These are phyloP conservation scores for Leccinum solheimii DNA, from an alignment of 1,284 basidiomycete genomes.

Conservation along the genomic window DNA sequence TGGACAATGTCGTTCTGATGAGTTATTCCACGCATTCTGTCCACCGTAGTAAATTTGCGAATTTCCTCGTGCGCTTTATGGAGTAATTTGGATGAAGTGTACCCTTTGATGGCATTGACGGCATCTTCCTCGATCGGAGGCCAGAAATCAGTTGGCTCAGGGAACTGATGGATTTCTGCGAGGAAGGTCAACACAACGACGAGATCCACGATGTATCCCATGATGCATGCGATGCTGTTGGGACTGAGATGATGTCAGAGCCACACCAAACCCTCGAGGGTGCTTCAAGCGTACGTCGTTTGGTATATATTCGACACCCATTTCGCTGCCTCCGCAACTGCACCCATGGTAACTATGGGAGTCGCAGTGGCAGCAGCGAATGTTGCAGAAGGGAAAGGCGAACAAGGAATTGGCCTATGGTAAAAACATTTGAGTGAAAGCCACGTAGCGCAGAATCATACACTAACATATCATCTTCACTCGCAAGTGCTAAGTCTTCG, in stretches of 20 bases:
- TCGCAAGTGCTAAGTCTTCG: constrained; percentile 1
- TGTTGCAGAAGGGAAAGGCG: background rate
- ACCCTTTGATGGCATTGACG: constrained; percentile 7
- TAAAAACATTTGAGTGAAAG: background rate
- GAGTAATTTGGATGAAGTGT: constrained; percentile 6
- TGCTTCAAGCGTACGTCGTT: background rate
- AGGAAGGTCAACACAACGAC: constrained; percentile 9
- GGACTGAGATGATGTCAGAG: constrained; percentile 3
- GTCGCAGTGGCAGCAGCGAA: constrained; percentile 4
- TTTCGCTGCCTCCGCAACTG: constrained; percentile 3
- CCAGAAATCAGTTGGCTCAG: background rate
- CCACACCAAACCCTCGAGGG: background rate
- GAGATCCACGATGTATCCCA: constrained; percentile 11
- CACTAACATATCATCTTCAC: background rate
- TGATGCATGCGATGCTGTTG: constrained; percentile 5
- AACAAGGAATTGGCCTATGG: background rate
- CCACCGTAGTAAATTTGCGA: background rate
- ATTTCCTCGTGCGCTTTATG: background rate
- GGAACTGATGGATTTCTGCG: constrained; percentile 6
- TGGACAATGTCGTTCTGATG: background rate
- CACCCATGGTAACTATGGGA: constrained; percentile 5
- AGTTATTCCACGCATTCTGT: background rate
- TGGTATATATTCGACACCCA: constrained; percentile 8
- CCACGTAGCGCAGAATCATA: background rate
- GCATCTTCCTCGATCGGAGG: constrained; percentile 5